Conservation (phyloP, 2,329 filamentous ascomycete genomes). For the Botrytis paeoniae region DNA sequence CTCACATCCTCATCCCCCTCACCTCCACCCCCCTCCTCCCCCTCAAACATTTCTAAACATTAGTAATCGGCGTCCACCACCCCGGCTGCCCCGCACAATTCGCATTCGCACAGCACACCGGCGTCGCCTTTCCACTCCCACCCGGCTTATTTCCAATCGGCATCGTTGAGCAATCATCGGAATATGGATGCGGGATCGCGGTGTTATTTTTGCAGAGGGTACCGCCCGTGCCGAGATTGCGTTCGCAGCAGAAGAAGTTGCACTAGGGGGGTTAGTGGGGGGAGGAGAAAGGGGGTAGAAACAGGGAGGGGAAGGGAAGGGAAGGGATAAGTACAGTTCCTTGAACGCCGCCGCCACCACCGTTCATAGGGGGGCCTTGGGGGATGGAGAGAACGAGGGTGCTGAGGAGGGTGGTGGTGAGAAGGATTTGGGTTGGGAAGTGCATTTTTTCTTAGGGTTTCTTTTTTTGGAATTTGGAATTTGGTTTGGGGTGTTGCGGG, state of each 20-base stretch:
- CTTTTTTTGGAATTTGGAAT: too few relatives aligned
- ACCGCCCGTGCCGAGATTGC: background rate
- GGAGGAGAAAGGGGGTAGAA: fast-evolving
- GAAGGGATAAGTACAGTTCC: background rate
- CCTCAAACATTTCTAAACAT: background rate
- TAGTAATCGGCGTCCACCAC: background rate
- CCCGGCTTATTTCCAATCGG: background rate
- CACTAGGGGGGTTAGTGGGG: background rate
- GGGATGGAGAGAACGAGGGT: background rate
- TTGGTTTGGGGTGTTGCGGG: background rate
- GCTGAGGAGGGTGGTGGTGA: background rate
- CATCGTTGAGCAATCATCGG: background rate
- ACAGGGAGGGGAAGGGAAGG: too few relatives aligned
- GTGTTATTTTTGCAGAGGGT: background rate
- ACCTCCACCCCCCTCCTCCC: background rate
- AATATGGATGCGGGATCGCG: background rate
- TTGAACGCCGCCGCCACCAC: background rate
- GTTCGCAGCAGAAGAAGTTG: slow-evolving; percentile 3
- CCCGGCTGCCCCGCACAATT: background rate
- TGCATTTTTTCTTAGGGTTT: background rate
- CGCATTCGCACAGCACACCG: background rate
- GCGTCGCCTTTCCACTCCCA: background rate
- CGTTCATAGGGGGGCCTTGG: background rate
- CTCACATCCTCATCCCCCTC: fast-evolving
- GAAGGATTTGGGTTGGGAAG: background rate